Conservation (phyloP, 768 basidiomycete species). For the Paxillus involutus region DNA sequence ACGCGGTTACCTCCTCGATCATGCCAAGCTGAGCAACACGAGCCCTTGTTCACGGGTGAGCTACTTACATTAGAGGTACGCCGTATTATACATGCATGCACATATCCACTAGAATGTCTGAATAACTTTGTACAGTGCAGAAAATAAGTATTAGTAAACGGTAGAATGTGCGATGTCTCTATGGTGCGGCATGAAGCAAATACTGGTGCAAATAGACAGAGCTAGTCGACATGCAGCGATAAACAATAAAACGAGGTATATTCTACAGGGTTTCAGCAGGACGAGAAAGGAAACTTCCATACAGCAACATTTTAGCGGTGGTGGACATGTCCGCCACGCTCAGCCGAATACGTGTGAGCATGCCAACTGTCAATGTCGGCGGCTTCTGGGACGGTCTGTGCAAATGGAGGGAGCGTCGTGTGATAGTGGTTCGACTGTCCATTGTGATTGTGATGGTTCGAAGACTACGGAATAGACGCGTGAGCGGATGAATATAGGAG, state of each 20-base stretch:
- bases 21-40: neutral
- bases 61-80: conserved; percentile 34
- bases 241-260: conserved; percentile 37
- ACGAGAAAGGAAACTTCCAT: neutral
- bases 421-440: conserved; percentile 40
- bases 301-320: conserved; percentile 45
- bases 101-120: conserved; percentile 37
- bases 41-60: conserved; percentile 7
- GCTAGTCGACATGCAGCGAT: conserved; percentile 22
- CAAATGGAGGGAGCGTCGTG: conserved; percentile 46
- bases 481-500: conserved; percentile 3
- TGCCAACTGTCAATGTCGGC: conserved; percentile 62
- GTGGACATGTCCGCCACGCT: conserved; percentile 58
- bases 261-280: conserved; percentile 21
- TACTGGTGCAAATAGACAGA: conserved; percentile 14
- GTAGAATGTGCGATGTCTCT: conserved; percentile 31
- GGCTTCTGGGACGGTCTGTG: conserved; percentile 38
- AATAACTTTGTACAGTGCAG: conserved; percentile 35
- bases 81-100: conserved; percentile 39
- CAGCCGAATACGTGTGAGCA: conserved; percentile 53
- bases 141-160: conserved; percentile 30
- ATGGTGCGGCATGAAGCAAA: conserved; percentile 15
- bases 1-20: conserved; percentile 15
- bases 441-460: conserved; percentile 34
- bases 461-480: conserved; percentile 17